Evolutionary conservation across 768 basidiomycete genomes (phyloP).

Genomic region (Macrolepiota dolichaula): DNA sequence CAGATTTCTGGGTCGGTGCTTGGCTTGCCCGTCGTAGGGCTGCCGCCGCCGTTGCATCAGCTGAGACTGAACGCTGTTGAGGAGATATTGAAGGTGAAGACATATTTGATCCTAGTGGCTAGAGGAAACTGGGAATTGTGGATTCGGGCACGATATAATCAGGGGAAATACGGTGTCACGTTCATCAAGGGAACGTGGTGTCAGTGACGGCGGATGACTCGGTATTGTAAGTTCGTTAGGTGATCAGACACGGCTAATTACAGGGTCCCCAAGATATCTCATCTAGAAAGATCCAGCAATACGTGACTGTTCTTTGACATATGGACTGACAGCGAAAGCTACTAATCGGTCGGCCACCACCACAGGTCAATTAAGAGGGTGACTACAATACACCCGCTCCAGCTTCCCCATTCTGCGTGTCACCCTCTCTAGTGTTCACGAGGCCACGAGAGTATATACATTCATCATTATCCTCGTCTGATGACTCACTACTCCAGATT

Average conservation of each 20-base stretch:
- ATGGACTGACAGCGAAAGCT: no score
- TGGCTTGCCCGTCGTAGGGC: constrained; percentile 39
- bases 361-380: not conserved
- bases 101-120: not conserved
- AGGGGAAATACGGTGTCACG: not conserved
- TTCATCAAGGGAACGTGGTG: not conserved
- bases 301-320: no score
- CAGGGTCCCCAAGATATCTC: no score
- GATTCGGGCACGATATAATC: not conserved
- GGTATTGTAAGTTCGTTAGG: no score
- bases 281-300: no score
- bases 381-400: not conserved
- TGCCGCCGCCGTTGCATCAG: constrained; percentile 38
- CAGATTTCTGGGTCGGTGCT: constrained; percentile 28
- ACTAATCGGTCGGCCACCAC: not conserved
- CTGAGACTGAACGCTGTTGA: constrained; percentile 21
- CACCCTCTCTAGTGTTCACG: not conserved
- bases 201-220: no score
- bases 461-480: not conserved
- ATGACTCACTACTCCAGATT: constrained; percentile 9
- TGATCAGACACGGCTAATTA: no score
- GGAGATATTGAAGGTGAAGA: constrained; percentile 2
- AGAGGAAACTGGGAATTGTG: not conserved
- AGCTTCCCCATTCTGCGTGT: not conserved
- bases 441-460: not conserved